A percentile compares a stretch with the other conserved stretches of the same genome.
Conservation (phyloP, 139 green algal species). For the Chlorella sp. region DNA sequence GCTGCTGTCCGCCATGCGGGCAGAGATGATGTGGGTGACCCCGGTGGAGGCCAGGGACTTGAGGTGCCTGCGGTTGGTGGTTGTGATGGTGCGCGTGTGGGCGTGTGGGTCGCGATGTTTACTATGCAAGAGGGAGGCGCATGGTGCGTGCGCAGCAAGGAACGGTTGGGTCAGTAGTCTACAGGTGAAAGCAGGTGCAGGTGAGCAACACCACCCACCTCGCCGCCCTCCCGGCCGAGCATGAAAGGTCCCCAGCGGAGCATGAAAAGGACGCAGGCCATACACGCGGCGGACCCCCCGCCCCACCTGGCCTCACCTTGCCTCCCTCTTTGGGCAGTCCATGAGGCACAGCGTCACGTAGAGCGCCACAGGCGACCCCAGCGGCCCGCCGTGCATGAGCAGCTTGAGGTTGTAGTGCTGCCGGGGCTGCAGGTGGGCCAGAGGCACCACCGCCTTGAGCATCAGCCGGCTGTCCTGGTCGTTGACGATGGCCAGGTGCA, state of each 20-base stretch:
- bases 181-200: background rate
- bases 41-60: background rate
- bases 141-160: background rate
- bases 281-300: too few relatives aligned
- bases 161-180: background rate
- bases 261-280: too few relatives aligned
- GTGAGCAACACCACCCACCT: background rate
- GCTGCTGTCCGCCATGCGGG: background rate
- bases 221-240: background rate
- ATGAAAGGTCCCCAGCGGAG: too few relatives aligned
- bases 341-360: conserved; percentile 34
- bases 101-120: too few relatives aligned
- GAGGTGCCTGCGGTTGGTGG: background rate
- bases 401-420: conserved; percentile 37
- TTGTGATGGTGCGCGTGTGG: too few relatives aligned
- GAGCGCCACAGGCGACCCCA: conserved; percentile 20
- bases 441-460: conserved; percentile 12
- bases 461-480: conserved; percentile 24
- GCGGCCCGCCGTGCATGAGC: conserved; percentile 20
- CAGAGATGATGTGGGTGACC: background rate
- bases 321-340: conserved; percentile 4
- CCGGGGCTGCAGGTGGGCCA: background rate
- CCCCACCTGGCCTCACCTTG: background rate
- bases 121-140: background rate
- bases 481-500: conserved; percentile 31